Percentiles rank a stretch among this genome's conserved stretches.
These are phyloP conservation scores for Boechera divaricarpa DNA, from an alignment of 345 rosid species.

Conservation along the genomic window DNA sequence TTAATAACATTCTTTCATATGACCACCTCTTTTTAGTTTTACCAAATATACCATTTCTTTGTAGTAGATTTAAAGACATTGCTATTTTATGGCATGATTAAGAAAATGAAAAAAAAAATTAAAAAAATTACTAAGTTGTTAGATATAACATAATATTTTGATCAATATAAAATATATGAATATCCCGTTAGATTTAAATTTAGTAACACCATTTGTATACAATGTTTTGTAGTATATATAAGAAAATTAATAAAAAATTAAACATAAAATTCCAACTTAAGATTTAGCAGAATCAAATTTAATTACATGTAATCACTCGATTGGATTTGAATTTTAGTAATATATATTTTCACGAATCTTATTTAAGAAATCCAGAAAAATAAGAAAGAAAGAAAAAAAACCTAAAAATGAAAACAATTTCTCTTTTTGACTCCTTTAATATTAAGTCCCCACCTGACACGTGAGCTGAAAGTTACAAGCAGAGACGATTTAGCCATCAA, in stretches of 20 bases:
- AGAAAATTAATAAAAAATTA: neutral
- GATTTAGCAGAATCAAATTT: neutral
- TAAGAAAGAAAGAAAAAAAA: neutral
- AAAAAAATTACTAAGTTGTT: neutral
- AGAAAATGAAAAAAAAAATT: neutral
- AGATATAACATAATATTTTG: neutral
- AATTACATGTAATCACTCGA: neutral
- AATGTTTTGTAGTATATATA: neutral
- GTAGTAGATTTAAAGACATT: too few relatives aligned
- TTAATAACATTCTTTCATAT: neutral
- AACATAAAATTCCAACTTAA: neutral
- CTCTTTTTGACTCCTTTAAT: neutral
- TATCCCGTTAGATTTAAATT: neutral
- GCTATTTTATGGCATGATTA: neutral
- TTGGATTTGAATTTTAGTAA: neutral
- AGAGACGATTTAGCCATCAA: slow-evolving; percentile 1
- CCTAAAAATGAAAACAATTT: neutral
- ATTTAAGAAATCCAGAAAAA: neutral
- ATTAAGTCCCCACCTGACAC: slow-evolving; percentile 25
- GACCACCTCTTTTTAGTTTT: too few relatives aligned
- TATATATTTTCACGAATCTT: neutral
- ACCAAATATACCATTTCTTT: neutral
- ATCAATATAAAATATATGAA: neutral
- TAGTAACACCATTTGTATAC: neutral
- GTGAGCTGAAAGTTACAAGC: slow-evolving; percentile 18